Evolutionary conservation across 192 early-diverging fungal genomes (phyloP).

Genomic region (Mortierella claussenii): DNA sequence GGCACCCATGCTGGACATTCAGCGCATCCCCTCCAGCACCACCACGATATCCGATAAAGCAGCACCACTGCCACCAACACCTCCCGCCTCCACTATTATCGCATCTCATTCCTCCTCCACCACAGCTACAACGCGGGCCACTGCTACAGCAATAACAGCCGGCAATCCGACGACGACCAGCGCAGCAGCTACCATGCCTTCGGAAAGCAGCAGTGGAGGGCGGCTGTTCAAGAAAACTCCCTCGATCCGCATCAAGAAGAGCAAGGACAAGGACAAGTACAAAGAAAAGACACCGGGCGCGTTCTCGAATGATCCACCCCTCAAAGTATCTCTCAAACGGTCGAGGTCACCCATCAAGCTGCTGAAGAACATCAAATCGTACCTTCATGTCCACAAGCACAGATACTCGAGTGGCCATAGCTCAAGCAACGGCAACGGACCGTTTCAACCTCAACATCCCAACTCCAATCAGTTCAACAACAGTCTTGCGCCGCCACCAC

Average conservation of each 20-base stretch:
- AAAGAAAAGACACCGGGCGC: not conserved
- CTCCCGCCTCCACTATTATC: too few relatives aligned
- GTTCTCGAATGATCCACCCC: not conserved
- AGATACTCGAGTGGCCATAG: not conserved
- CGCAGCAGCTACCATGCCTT: not conserved
- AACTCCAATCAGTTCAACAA: not conserved
- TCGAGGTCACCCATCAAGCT: slow-evolving; percentile 49
- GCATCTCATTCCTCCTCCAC: not conserved
- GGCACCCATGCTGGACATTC: not conserved
- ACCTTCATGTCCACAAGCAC: slow-evolving; percentile 43
- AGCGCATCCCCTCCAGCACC: not conserved
- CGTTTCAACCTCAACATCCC: slow-evolving; percentile 11
- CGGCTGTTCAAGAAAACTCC: not conserved
- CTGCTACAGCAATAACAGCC: not conserved
- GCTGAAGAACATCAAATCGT: slow-evolving; percentile 42
- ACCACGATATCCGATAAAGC: not conserved
- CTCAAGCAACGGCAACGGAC: not conserved
- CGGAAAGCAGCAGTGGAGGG: not conserved
- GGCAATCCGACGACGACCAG: not conserved
- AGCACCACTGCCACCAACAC: not conserved
- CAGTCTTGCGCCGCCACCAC: slow-evolving; percentile 25
- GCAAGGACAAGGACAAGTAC: slow-evolving; percentile 9
- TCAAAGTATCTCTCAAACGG: slow-evolving; percentile 15
- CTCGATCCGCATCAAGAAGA: slow-evolving; percentile 20
- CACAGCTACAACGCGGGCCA: slow-evolving; percentile 1